Base-by-base conservation (phyloP, 352 stramenopile genomes). In the Phytophthora pisi region DNA sequence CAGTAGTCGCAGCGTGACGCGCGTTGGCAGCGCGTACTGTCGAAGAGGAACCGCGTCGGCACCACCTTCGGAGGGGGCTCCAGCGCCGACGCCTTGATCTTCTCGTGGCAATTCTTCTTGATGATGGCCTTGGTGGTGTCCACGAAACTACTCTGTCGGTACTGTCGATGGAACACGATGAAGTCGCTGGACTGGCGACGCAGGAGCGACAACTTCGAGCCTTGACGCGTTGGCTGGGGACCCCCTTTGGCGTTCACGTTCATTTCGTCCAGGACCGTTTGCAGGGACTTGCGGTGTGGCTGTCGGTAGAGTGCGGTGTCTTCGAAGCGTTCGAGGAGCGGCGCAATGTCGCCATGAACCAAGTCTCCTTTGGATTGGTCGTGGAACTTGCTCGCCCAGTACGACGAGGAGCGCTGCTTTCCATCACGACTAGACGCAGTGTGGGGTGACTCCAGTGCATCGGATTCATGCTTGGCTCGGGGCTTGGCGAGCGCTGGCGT, bases 1-100 rank as follows among this genome's bases (percentile, higher is more conserved):
- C 84, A 92, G 60, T 91, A 92, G 34, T 91, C 82, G 36, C 84
- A 92, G 8, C 84, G 78, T 36, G 76, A 58, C 1, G 75, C 64
- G 1, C 70, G 74, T 20, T 40, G 55, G 68, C 66, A 86, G 9
- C 79, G 69, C 16, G 72, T 76, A 4, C 58, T 55, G 38, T 86
- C 82, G 55, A 75, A 90, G 10, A 90, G 76, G 34, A 90, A 85
- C 2, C 82, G 75, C 9, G 61, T 77, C 4, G 82, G 82, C 30
- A 84, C 49, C 55, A 78, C 62, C 26, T 59, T 66, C 5, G 46
- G 2, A 3, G 69, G 57, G 10, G 52, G 64, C 5, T 63, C 61
- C 18, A 59, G 34, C 8, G 67, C 50, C 5, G 61, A 68, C 3
- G 18, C 45, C 24, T 67, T 70, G 11, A 51, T 30, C 43, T 20